Percentiles rank a stretch among this genome's conserved stretches.
phyloP scores from a whole-genome alignment of 345 rosid genomes.

The Erysimum cheiranthoides region DNA sequence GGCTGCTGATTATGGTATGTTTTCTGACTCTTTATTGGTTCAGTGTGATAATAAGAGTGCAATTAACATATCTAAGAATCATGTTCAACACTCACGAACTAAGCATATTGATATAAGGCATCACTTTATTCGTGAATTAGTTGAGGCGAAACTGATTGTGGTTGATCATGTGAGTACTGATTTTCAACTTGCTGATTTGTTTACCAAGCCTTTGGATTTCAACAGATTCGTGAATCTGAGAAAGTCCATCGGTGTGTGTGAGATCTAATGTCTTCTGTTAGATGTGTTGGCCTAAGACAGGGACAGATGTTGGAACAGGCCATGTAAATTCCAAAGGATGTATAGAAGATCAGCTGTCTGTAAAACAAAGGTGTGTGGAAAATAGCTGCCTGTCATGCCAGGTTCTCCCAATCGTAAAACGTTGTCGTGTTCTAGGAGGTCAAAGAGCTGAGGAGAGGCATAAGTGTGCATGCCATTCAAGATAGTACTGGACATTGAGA shows the following conservation, averaged over 20 bases:
- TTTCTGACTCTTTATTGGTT: background rate
- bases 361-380: no score
- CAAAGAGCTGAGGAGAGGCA: no score
- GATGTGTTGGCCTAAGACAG: no score
- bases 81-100: background rate
- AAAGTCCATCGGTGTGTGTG: background rate
- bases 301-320: no score
- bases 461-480: no score
- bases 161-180: background rate
- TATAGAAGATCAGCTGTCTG: no score
- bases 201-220: background rate
- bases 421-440: no score
- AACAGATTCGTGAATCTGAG: background rate
- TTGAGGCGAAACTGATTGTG: conserved; percentile 34
- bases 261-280: background rate
- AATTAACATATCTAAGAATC: background rate
- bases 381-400: no score
- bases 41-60: background rate
- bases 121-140: background rate
- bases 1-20: background rate
- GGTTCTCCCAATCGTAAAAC: no score
- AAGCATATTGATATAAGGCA: background rate
- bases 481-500: no score
- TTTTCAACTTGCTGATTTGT: background rate
- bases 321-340: no score